Evolutionary conservation across 441 rosid species (phyloP), one percentile per base, ranked within the genome.

Genomic region (Flueggea neowawraea): DNA sequence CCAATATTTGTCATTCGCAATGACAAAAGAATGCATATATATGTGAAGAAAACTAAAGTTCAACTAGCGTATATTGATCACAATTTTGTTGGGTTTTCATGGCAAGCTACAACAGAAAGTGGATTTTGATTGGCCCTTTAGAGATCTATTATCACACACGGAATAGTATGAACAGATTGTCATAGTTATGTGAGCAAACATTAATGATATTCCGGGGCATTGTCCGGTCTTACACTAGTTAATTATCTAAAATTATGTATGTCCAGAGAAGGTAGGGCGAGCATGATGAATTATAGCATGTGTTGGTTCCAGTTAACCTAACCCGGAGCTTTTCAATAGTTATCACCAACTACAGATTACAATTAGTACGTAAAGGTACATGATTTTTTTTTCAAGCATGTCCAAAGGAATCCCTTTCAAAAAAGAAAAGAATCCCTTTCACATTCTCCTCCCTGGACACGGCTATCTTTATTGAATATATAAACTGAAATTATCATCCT

Each of bases 331-430:
- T 44, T 51, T 65, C 53, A 63, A 50, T 56, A 60, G 49, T 31
- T 12, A 56, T 57, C 57, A 62, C 32, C 45, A 57, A 14, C 66
- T 44, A 56, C 54, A 41, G 33, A 45, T 10, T 11, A 51, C 45
- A 11, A 6, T 6, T 43, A 43, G 12, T 43, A 43, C 12, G 28
- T 22, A 22, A 22, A 43, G 61, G 76, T 68, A 68, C 69, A 57
- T 31, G 52, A 50, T 22, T 22, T 22, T 22, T 22, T 22, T n/a
- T n/a, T n/a, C n/a, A n/a, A 57, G 68, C 44, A 60, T 66, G 59
- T n/a, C n/a, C n/a, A n/a, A n/a, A n/a, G n/a, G n/a, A n/a, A n/a
- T n/a, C n/a, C n/a, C n/a, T n/a, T 22, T 22, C 28, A 22, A 22
- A 22, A 22, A 22, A n/a, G n/a, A n/a, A n/a, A n/a, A 22, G 28